Evolutionary conservation across 2,329 filamentous ascomycete species (phyloP), one percentile per base, ranked within the genome.

Genomic region (Colletotrichum shisoi): DNA sequence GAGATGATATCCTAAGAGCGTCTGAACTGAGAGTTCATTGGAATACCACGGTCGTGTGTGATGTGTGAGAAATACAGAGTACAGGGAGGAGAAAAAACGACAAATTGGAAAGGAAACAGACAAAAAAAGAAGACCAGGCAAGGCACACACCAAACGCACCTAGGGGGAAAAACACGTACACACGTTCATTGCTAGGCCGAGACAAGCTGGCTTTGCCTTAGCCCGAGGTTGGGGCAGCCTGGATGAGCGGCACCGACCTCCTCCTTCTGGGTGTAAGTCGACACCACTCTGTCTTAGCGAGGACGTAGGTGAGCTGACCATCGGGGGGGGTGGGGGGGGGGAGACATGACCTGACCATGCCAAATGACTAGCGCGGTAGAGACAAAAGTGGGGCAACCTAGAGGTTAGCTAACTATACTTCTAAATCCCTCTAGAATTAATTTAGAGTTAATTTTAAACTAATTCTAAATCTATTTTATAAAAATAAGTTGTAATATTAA

Each of bases 201-300:
- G 63, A 69, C 67, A 49, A 57, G 27, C 52, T 34, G 57, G 44
- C 15, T 13, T 27, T 17, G 24, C 27, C 34, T 61, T 61, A 53
- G 44, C 58, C 67, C 63, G 67, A 66, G 67, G 66, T 62, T 67
- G 52, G 48, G 31, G 59, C 39, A 52, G 34, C 46, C 45, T 57
- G 46, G 46, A 21, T 40, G 34, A 42, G 37, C 37, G 52, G 19
- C 27, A 45, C 15, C 31, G 40, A 62, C 37, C 51, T 52, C 31
- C 31, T 39, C 24, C 24, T 19, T 11, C 13, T 39, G 21, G 62
- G 40, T 49, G n/a, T 31, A 34, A 27, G 37, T 31, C 24, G 21
- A 31, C 9, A 34, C 8, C 24, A 27, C 24, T 27, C 24, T 15
- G 19, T 19, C 34, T 54, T 21, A 12, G 51, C 39, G 39, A 37